phyloP scores from a whole-genome alignment of 805 yeast genomes.

The Lipomyces sp. region DNA sequence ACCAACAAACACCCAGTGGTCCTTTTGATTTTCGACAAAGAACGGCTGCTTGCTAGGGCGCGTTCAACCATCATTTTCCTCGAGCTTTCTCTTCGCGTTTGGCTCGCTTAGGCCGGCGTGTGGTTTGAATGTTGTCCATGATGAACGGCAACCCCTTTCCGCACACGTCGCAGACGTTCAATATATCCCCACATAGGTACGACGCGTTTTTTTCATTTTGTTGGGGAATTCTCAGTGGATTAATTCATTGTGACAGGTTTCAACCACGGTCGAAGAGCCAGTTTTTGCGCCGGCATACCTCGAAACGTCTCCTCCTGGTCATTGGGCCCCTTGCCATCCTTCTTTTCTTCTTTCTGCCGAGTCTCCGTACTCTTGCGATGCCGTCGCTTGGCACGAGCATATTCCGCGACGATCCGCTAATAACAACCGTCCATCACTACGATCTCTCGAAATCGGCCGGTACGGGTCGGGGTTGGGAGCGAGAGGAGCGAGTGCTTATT shows the following conservation, averaged over 20 bases:
- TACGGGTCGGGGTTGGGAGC: slow-evolving; percentile 75
- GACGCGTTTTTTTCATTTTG: slow-evolving; percentile 9
- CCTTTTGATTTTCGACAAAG: background rate
- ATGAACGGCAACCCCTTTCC: slow-evolving; percentile 34
- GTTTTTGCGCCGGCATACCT: slow-evolving; percentile 19
- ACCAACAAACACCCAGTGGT: background rate
- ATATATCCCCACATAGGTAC: slow-evolving; percentile 38
- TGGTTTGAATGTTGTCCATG: slow-evolving; percentile 4
- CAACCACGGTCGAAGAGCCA: slow-evolving; percentile 26
- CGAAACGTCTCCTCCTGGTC: slow-evolving; percentile 16
- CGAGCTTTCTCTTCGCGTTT: background rate
- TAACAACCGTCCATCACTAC: slow-evolving; percentile 62
- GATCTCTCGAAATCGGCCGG: slow-evolving; percentile 73
- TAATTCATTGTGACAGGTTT: slow-evolving; percentile 20
- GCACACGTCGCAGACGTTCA: slow-evolving; percentile 31
- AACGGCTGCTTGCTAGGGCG: background rate
- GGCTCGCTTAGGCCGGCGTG: background rate
- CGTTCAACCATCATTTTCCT: background rate
- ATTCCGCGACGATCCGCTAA: slow-evolving; percentile 40
- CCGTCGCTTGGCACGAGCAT: slow-evolving; percentile 25
- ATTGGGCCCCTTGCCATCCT: slow-evolving; percentile 24
- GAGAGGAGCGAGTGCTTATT: slow-evolving; percentile 76
- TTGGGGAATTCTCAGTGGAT: background rate
- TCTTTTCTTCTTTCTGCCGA: slow-evolving; percentile 33
- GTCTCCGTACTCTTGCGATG: slow-evolving; percentile 24